A percentile compares a stretch with the other conserved stretches of the same genome.
phyloP scores from a whole-genome alignment of 371 early-diverging fungal genomes.

The Zopfochytrium polystomum region DNA sequence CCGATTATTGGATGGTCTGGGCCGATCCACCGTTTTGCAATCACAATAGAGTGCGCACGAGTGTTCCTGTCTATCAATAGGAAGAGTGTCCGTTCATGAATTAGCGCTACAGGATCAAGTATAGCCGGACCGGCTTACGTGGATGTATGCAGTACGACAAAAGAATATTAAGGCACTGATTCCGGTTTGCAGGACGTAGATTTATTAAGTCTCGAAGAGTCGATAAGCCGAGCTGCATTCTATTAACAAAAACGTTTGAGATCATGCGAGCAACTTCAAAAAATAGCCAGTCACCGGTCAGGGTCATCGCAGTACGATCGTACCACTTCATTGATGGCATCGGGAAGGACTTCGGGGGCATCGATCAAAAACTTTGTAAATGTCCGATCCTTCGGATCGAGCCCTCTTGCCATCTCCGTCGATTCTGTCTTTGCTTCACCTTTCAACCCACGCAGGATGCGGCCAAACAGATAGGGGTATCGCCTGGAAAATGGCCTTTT shows the following conservation, averaged over 20 bases:
- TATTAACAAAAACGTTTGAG: conserved; percentile 3
- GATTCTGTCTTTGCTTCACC: conserved; percentile 13
- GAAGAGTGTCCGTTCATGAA: no score
- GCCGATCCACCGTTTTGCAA: conserved; percentile 59
- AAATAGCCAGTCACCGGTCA: conserved; percentile 29
- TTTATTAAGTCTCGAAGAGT: conserved; percentile 46
- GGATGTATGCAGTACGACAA: conserved; percentile 32
- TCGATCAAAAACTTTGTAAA: conserved; percentile 54
- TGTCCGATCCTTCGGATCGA: conserved; percentile 44
- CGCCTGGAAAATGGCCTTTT: not conserved
- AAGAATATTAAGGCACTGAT: conserved; percentile 34
- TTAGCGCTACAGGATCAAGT: not conserved
- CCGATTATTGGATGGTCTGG: conserved; percentile 52
- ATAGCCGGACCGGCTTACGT: conserved; percentile 6
- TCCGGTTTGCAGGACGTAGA: conserved; percentile 40
- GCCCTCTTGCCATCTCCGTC: conserved; percentile 12
- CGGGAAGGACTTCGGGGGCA: conserved; percentile 40
- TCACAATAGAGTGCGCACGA: conserved; percentile 54
- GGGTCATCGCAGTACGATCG: conserved; percentile 42
- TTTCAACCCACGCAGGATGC: conserved; percentile 26
- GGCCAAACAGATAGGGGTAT: conserved; percentile 28
- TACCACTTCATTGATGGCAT: conserved; percentile 35
- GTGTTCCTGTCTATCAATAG: conserved; percentile 25
- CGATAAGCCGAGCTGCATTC: conserved; percentile 47
- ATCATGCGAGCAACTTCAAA: not conserved